Percentiles rank a stretch among this genome's conserved stretches.
Evolutionary conservation across 106 monocot species (phyloP).

Genomic region (Apostasia ramifera): DNA sequence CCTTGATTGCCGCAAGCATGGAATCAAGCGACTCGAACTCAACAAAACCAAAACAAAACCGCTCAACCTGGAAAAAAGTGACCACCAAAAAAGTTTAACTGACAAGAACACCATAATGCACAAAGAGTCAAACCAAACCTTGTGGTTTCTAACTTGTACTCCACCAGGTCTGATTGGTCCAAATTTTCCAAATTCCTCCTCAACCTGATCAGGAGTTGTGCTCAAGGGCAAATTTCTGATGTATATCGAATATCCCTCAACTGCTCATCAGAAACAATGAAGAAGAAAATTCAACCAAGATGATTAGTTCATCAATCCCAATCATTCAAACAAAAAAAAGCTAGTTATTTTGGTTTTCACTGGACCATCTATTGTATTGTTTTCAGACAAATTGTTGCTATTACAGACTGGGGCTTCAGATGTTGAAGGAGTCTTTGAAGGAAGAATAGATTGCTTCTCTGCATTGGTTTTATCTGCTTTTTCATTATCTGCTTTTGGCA

Average conservation of each 20-base stretch:
- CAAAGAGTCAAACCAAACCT: slow-evolving; percentile 18
- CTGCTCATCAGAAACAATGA: slow-evolving; percentile 14
- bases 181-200: slow-evolving; percentile 52
- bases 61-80: not conserved
- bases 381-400: slow-evolving; percentile 19
- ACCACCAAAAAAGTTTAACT: not conserved
- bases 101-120: not conserved
- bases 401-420: slow-evolving; percentile 15
- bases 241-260: slow-evolving; percentile 51
- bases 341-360: not conserved
- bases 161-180: slow-evolving; percentile 51
- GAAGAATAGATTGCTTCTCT: slow-evolving; percentile 21
- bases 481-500: not conserved
- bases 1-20: slow-evolving; percentile 10
- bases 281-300: not conserved
- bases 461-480: not conserved
- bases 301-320: too few relatives aligned
- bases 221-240: slow-evolving; percentile 42
- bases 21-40: slow-evolving; percentile 10
- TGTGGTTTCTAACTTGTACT: slow-evolving; percentile 72
- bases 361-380: slow-evolving; percentile 7
- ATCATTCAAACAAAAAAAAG: not conserved
- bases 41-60: slow-evolving; percentile 6
- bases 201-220: slow-evolving; percentile 40
- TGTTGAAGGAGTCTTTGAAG: slow-evolving; percentile 17